These are phyloP conservation scores for Eutrema heterophyllum DNA, from an alignment of 345 rosid genomes.

Conservation along the genomic window DNA sequence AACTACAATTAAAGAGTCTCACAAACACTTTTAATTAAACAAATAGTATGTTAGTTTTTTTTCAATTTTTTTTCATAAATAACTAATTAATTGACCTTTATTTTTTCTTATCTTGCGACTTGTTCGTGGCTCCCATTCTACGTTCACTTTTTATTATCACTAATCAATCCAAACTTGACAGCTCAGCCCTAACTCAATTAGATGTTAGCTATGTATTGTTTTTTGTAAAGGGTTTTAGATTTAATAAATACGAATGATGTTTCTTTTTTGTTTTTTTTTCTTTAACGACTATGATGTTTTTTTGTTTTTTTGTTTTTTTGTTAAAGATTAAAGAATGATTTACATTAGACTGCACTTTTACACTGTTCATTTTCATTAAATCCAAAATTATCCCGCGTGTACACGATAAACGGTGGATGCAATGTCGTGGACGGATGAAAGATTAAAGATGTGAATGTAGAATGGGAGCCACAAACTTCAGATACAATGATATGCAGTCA, in stretches of 20 bases:
- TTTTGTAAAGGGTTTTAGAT: background rate
- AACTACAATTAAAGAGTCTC: slow-evolving; percentile 31
- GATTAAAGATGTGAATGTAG: too few species aligned
- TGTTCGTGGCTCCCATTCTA: slow-evolving; percentile 52
- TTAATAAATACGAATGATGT: background rate
- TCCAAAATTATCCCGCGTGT: too few species aligned
- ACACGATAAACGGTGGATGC: too few species aligned
- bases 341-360: too few species aligned
- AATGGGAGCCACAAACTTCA: too few species aligned
- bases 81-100: slow-evolving; percentile 22
- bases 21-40: slow-evolving; percentile 30
- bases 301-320: background rate
- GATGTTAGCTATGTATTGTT: background rate
- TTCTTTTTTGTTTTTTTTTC: background rate
- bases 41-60: background rate
- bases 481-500: too few species aligned
- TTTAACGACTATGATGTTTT: background rate
- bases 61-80: background rate
- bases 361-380: too few species aligned
- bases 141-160: slow-evolving; percentile 23
- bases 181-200: slow-evolving; percentile 35
- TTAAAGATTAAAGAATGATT: too few species aligned
- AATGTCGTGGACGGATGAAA: too few species aligned
- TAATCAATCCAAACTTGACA: slow-evolving; percentile 40
- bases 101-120: slow-evolving; percentile 30